phyloP scores from a whole-genome alignment of 2,329 filamentous ascomycete species.

The Penicillium sp. region DNA sequence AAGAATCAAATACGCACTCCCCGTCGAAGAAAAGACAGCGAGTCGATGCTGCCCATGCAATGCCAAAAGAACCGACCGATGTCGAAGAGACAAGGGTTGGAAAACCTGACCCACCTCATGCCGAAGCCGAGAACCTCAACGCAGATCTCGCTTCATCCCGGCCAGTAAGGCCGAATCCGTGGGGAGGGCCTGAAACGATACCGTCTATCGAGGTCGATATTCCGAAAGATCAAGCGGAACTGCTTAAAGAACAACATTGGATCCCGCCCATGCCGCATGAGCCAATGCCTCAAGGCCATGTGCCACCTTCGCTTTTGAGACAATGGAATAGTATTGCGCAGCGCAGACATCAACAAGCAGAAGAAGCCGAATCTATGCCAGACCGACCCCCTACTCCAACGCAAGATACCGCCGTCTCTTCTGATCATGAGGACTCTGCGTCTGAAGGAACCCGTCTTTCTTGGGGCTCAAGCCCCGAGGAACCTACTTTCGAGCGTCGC shows the following conservation, averaged over 20 bases:
- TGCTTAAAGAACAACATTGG: conserved; percentile 45
- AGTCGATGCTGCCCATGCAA: not conserved
- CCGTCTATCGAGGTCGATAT: conserved; percentile 43
- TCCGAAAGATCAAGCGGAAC: conserved; percentile 45
- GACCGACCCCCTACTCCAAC: conserved; percentile 9
- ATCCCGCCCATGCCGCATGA: conserved; percentile 32
- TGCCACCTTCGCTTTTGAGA: conserved; percentile 33
- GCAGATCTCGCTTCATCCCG: not conserved
- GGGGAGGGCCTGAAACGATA: conserved; percentile 37
- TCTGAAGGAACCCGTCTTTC: not conserved
- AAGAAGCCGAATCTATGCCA: conserved; percentile 3
- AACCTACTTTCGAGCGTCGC: conserved; percentile 7
- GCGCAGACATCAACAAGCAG: conserved; percentile 5
- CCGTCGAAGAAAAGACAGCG: conserved; percentile 17
- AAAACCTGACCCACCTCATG: not conserved
- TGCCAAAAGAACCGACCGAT: not conserved
- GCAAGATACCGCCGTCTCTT: conserved; percentile 16
- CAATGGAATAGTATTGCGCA: conserved; percentile 34
- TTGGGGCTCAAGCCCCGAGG: conserved; percentile 20
- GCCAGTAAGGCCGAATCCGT: conserved; percentile 17
- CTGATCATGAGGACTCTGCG: conserved; percentile 10
- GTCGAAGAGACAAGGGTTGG: not conserved
- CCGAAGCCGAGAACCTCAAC: not conserved
- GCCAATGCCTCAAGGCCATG: conserved; percentile 27
- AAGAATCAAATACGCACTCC: not conserved